These are phyloP conservation scores for Amborella trichopoda DNA, from an alignment of 164 flowering plant species.

Conservation along the genomic window DNA sequence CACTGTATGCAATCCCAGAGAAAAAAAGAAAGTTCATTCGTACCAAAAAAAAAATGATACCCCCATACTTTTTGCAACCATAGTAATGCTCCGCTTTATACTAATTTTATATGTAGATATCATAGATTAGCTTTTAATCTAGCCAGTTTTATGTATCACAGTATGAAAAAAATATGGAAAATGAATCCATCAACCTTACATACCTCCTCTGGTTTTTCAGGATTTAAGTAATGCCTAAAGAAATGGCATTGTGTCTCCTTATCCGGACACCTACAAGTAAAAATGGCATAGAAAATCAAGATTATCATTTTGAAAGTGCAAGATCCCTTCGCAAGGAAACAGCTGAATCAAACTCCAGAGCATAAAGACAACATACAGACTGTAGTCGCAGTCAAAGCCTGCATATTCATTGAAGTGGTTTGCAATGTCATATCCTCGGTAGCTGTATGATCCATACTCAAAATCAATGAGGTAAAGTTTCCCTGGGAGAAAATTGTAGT, in stretches of 20 bases:
- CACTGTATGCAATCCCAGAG: no score
- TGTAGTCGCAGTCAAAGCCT: conserved; percentile 92
- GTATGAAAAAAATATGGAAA: no score
- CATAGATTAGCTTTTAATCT: no score
- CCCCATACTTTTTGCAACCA: no score
- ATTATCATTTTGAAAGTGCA: no score
- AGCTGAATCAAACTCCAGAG: neutral
- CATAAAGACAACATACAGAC: conserved; percentile 40
- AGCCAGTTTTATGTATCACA: no score
- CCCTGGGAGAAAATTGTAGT: conserved; percentile 38
- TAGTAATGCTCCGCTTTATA: no score
- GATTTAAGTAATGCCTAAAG: conserved; percentile 74
- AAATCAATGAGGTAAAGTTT: conserved; percentile 90
- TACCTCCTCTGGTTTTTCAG: conserved; percentile 75
- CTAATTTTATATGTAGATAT: no score
- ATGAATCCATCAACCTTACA: no score
- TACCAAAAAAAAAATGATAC: no score
- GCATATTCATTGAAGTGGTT: conserved; percentile 99
- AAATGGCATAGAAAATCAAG: no score
- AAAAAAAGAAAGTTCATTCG: no score
- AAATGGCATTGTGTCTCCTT: conserved; percentile 84
- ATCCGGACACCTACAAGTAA: conserved; percentile 55
- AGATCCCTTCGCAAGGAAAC: conserved; percentile 1
- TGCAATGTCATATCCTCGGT: conserved; percentile 94
- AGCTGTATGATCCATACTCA: conserved; percentile 92